These are phyloP conservation scores for Xylariaceae sp. DNA, from an alignment of 2,329 filamentous ascomycete species.

Conservation along the genomic window DNA sequence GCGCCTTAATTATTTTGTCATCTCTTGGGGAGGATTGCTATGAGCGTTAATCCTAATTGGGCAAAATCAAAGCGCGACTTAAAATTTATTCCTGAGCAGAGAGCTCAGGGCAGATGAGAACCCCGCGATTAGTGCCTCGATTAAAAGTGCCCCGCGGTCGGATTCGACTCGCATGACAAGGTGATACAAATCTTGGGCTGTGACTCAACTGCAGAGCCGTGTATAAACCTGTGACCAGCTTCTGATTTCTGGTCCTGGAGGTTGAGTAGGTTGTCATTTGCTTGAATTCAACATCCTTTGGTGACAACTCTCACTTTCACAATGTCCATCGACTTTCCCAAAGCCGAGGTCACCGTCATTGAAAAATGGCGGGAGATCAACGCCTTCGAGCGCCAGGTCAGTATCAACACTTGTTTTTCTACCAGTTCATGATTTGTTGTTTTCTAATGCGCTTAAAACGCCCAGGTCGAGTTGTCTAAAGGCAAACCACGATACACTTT, in stretches of 20 bases:
- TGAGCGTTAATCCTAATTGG: conserved; percentile 18
- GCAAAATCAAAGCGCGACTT: conserved; percentile 10
- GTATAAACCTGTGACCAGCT: conserved; percentile 1
- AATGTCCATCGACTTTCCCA: conserved; percentile 92
- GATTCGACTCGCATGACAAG: conserved; percentile 18
- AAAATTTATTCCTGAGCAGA: conserved; percentile 4
- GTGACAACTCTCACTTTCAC: conserved; percentile 33
- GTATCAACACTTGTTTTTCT: conserved; percentile 27
- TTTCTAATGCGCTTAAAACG: conserved; percentile 20
- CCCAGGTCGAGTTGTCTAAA: conserved; percentile 76
- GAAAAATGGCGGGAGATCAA: conserved; percentile 89
- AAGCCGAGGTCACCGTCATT: conserved; percentile 86
- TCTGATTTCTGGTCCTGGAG: conserved; percentile 2
- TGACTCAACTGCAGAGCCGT: conserved; percentile 23
- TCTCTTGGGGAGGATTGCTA: no score
- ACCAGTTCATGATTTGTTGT: conserved; percentile 11
- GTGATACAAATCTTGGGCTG: conserved; percentile 1
- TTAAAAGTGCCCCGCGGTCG: conserved; percentile 32
- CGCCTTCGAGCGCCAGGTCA: conserved; percentile 84
- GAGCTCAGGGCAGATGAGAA: neutral
- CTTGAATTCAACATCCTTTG: neutral
- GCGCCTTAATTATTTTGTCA: no score
- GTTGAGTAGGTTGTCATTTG: neutral
- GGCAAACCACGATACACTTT: conserved; percentile 89
- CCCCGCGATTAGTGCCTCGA: conserved; percentile 28